These are phyloP conservation scores for Radiomyces spectabilis DNA, from an alignment of 192 early-diverging fungal species.

Conservation along the genomic window DNA sequence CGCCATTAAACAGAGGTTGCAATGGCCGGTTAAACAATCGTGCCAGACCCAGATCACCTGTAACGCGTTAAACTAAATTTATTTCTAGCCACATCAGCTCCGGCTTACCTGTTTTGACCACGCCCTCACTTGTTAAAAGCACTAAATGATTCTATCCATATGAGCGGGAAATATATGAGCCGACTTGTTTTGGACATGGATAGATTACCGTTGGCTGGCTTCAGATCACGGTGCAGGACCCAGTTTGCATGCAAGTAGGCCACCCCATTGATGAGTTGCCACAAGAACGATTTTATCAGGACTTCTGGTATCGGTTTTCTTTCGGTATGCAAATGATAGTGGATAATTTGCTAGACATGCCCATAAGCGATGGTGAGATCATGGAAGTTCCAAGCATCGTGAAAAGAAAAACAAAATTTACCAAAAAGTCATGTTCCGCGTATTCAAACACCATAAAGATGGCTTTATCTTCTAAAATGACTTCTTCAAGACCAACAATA, in stretches of 20 bases:
- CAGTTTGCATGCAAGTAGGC: conserved; percentile 80
- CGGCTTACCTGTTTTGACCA: conserved; percentile 75
- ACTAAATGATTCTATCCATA: conserved; percentile 29
- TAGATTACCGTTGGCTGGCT: conserved; percentile 70
- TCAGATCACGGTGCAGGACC: conserved; percentile 88
- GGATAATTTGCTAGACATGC: conserved; percentile 84
- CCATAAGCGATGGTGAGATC: no score
- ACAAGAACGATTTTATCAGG: conserved; percentile 80
- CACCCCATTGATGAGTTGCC: conserved; percentile 86
- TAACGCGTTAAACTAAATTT: background rate
- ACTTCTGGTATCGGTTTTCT: conserved; percentile 76
- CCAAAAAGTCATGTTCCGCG: conserved; percentile 88
- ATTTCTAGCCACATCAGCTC: background rate
- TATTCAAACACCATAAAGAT: conserved; percentile 98
- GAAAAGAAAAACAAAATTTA: conserved; percentile 23
- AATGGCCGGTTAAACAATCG: conserved; percentile 68
- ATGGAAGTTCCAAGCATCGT: no score
- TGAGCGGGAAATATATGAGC: background rate
- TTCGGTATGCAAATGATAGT: conserved; percentile 75
- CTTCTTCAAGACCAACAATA: conserved; percentile 80
- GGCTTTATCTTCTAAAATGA: conserved; percentile 84
- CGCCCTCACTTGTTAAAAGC: conserved; percentile 78
- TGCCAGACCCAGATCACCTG: conserved; percentile 90
- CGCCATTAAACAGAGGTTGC: conserved; percentile 74
- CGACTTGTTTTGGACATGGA: background rate